These are phyloP conservation scores for Cytospora chrysosperma DNA, from an alignment of 2,329 filamentous ascomycete species.

Conservation along the genomic window DNA sequence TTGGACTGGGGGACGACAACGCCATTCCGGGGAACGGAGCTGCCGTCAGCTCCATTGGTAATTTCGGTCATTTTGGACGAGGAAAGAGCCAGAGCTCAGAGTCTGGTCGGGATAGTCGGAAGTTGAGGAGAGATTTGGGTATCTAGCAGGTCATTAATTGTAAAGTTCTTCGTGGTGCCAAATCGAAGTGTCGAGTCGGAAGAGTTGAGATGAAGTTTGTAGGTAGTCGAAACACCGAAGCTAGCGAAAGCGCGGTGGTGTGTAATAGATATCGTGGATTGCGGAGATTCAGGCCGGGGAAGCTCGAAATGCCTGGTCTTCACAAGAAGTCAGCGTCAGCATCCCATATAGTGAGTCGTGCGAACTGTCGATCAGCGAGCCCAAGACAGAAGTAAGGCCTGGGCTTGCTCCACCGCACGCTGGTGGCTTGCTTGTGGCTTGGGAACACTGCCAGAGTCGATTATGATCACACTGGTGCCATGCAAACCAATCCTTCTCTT, in stretches of 20 bases:
- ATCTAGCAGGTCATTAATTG: conserved; percentile 30
- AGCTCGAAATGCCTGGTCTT: conserved; percentile 13
- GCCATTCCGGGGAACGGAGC: conserved; percentile 39
- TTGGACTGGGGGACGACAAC: conserved; percentile 54
- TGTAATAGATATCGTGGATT: conserved; percentile 1
- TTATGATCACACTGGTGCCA: background rate
- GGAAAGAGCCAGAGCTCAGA: conserved; percentile 17
- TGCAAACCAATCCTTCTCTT: background rate
- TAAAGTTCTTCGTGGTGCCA: conserved; percentile 19
- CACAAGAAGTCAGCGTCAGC: conserved; percentile 5
- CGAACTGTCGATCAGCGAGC: background rate
- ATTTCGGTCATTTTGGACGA: conserved; percentile 47
- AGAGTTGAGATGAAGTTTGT: background rate
- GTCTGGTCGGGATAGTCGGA: conserved; percentile 16
- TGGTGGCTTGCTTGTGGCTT: background rate
- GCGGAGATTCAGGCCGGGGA: background rate
- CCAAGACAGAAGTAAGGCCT: background rate
- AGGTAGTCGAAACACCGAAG: conserved; percentile 15
- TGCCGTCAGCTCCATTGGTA: conserved; percentile 40
- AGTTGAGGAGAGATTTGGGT: conserved; percentile 11
- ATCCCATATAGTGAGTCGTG: conserved; percentile 4
- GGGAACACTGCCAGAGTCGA: background rate
- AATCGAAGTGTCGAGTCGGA: conserved; percentile 7
- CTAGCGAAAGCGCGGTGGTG: conserved; percentile 24
- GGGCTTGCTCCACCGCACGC: background rate